A percentile compares a stretch with the other conserved stretches of the same genome.
These are phyloP conservation scores for Paramarasmius palmivorus DNA, from an alignment of 1,284 basidiomycete genomes.

Conservation along the genomic window DNA sequence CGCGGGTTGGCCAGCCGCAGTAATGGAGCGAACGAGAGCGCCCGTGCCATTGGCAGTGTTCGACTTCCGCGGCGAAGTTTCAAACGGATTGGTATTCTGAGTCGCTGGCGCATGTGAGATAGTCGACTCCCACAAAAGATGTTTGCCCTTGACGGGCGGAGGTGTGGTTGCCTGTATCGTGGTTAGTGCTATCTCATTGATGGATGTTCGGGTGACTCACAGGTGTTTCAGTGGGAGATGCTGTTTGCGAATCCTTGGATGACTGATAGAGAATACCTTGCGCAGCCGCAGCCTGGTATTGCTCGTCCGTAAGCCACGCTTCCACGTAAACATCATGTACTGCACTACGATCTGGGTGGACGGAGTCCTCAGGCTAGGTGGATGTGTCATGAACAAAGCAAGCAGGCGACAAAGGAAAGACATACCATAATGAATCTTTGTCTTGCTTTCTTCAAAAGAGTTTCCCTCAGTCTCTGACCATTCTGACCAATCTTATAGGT, in stretches of 20 bases:
- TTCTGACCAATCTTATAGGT: constrained; percentile 70
- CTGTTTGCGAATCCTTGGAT: constrained; percentile 42
- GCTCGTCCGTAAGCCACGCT: constrained; percentile 74
- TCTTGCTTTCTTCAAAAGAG: constrained; percentile 65
- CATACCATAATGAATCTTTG: constrained; percentile 73
- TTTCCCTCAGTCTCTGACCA: constrained; percentile 67
- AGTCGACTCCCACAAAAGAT: constrained; percentile 46
- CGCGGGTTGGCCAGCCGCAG: constrained; percentile 26
- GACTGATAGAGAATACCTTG: constrained; percentile 60
- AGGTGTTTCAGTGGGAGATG: constrained; percentile 33
- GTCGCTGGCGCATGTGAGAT: constrained; percentile 18
- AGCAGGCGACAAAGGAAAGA: constrained; percentile 8
- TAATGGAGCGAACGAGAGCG: constrained; percentile 33
- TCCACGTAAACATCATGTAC: constrained; percentile 72
- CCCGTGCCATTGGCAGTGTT: constrained; percentile 16
- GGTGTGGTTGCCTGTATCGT: constrained; percentile 15
- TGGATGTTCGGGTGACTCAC: constrained; percentile 20
- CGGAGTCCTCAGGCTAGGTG: constrained; percentile 68
- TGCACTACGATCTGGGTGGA: constrained; percentile 69
- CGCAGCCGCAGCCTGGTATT: constrained; percentile 64
- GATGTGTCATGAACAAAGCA: constrained; percentile 7
- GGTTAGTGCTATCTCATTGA: not conserved
- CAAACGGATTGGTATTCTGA: constrained; percentile 14
- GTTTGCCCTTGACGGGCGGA: constrained; percentile 35
- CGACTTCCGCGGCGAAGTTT: constrained; percentile 14